Base-by-base conservation (phyloP, 208 protist genomes). In the Crithidia brevicula region DNA sequence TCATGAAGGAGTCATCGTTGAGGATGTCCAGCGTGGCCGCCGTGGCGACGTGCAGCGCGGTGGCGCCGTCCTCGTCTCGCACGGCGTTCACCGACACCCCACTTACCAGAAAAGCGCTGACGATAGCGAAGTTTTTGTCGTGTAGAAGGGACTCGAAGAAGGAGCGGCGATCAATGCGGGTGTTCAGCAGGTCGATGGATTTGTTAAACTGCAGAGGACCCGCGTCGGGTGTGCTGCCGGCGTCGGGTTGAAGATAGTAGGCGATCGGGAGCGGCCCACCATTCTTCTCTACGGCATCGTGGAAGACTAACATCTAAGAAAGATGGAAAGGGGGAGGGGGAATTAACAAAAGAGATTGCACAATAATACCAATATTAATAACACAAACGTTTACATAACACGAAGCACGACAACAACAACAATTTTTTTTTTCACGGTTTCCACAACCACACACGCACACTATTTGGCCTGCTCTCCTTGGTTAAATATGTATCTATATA, bases 1-100 rank as follows among this genome's bases (percentile, higher is more conserved):
- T 33, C 18, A 52, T 22, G 4, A 40, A 20, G 6, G 7, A 2
- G n/a, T 9, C 45, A 0, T 59, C 33, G 30, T 42, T 18, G 6
- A 74, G 57, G 47, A 67, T 2, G 27, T 58, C 49, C 7, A 72
- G 50, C 4, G 64, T 73, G 3, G 72, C 72, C 4, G 77, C 73
- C 2, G 83, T 75, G 4, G 89, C 89, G 42, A 91, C 53, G 67
- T 94, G 89, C 27, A 94, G 75, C 10, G 86, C 74, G 0, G 83
- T 86, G 11, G 81, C 82, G 5, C 85, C 82, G 54, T 81, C 81
- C 31, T 77, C 71, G 8, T 28, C 74, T 2, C 86, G 72, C 51
- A 60, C 36, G 13, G 74, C 73, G 43, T 88, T 82, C 15, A 83
- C 59, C 8, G 74, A 42, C 36, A 85, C 74, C 4, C 89, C 89